phyloP scores from a whole-genome alignment of 495 filamentous ascomycete species.

The Talaromyces proteolyticus region DNA sequence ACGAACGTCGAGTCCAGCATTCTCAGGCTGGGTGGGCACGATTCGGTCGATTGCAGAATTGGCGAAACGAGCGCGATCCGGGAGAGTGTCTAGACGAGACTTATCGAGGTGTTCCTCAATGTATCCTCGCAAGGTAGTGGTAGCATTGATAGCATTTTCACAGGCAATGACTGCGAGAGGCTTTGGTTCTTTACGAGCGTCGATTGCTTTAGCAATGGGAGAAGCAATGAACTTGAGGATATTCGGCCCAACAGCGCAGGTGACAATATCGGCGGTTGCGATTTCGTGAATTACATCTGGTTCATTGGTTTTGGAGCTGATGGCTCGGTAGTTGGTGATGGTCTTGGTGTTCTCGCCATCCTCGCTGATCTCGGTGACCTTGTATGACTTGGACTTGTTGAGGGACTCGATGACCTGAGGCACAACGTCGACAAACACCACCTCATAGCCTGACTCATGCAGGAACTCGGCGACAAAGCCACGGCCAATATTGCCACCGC shows the following conservation, averaged over 20 bases:
- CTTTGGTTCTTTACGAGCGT: slow-evolving; percentile 59
- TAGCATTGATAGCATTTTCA: slow-evolving; percentile 93
- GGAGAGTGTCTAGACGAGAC: slow-evolving; percentile 52
- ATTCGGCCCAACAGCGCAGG: slow-evolving; percentile 93
- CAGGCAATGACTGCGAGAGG: slow-evolving; percentile 92
- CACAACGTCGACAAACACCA: slow-evolving; percentile 93
- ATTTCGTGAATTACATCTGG: slow-evolving; percentile 78
- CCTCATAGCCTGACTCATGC: slow-evolving; percentile 71
- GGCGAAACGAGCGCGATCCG: slow-evolving; percentile 71
- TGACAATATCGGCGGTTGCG: slow-evolving; percentile 79
- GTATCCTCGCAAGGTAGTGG: slow-evolving; percentile 72
- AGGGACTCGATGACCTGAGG: slow-evolving; percentile 70
- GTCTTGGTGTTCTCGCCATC: slow-evolving; percentile 74
- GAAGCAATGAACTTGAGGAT: slow-evolving; percentile 94
- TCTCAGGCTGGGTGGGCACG: slow-evolving; percentile 77
- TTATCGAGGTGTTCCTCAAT: slow-evolving; percentile 70
- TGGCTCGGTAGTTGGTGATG: slow-evolving; percentile 91
- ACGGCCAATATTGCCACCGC: slow-evolving; percentile 85
- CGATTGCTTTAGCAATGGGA: slow-evolving; percentile 86
- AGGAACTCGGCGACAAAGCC: slow-evolving; percentile 70
- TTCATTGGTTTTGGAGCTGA: slow-evolving; percentile 86
- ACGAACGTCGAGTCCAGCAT: slow-evolving; percentile 79
- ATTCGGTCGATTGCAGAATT: slow-evolving; percentile 98
- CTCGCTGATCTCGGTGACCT: slow-evolving; percentile 86
- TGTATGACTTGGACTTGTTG: slow-evolving; percentile 69